Base-by-base conservation (phyloP, 2,329 filamentous ascomycete genomes). In the Aspergillus fischeri region DNA sequence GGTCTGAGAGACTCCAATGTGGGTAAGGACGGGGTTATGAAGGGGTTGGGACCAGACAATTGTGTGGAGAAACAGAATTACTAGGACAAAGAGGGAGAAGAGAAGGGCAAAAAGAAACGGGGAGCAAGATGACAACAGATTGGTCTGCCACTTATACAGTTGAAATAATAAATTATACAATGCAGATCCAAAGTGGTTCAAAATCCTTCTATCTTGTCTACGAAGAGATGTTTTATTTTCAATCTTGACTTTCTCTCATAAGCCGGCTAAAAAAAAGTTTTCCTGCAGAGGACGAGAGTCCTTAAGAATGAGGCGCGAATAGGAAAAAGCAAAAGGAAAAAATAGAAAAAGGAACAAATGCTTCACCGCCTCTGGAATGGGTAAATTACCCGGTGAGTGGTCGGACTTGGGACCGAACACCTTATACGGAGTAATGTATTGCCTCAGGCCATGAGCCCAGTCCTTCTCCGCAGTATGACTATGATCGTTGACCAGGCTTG, bases 11-110 rank as follows among this genome's bases (percentile, higher is more conserved):
- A 51, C 35, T 45, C 41, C 38, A 29, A 32, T 35, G 49, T 14
- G 50, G 44, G 51, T 45, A 52, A 55, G 48, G 49, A 58, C 14
- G 55, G 54, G 54, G 56, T 51, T 58, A 56, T 57, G 62, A 64
- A 65, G 62, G 62, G 63, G 62, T 54, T 62, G 61, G 59, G 53
- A 45, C 53, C 61, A 60, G 50, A 58, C 51, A 57, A 57, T 53
- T 57, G 59, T 63, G 62, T 61, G 58, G 58, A 68, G 60, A 63
- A 61, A 55, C 51, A 42, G 61, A 56, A 60, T 55, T 55, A 60
- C 54, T 51, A 60, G 49, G 55, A 58, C 42, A 62, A 59, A 59
- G 60, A 62, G 48, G 55, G 61, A 57, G 63, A 48, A 48, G 42
- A 48, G 28, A 32, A 49, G 49, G 35, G 20, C 49, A 51, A 47